Evolutionary conservation across 345 rosid genomes (phyloP), one percentile per base, ranked within the genome.

Genomic region (Tarenaya hassleriana): DNA sequence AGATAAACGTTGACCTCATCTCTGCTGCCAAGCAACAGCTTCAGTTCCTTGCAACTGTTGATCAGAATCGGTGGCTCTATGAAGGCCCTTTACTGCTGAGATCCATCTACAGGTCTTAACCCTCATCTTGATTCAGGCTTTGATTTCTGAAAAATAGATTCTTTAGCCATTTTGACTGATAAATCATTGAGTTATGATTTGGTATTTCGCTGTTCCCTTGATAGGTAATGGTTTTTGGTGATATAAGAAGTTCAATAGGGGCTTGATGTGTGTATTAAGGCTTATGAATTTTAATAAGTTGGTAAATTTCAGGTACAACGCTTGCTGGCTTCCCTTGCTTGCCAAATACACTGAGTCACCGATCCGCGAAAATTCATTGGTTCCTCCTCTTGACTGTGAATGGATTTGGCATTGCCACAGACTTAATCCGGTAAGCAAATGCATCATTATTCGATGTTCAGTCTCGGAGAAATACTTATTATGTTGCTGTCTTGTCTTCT

Each of bases 381-480:
- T 83, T 42, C 94, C 88, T 64, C 99, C 97, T 53, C 81, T 92
- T 41, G 99, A 92, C 45, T 85, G 97, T 77, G 99, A 92, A 71
- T 92, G 97, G 99, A 56, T 88, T 68, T 92, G 97, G 99, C 99
- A 88, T 44, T 92, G 97, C 44, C 99, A 92, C 74, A 71, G 97
- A 72, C 95, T 92, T 61, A 92, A 92, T 51, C 99, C 99, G 8
- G 99, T 92, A 81, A 33, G 78, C 15, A 14, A 13, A n/a, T n/a
- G n/a, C n/a, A n/a, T n/a, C n/a, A n/a, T n/a, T n/a, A n/a, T n/a
- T n/a, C n/a, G n/a, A n/a, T n/a, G n/a, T n/a, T n/a, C n/a, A n/a
- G n/a, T n/a, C n/a, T n/a, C n/a, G n/a, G n/a, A n/a, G n/a, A n/a
- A n/a, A n/a, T n/a, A n/a, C n/a, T n/a, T n/a, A n/a, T n/a, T n/a